These are phyloP conservation scores for Ophiostoma australiae DNA, from an alignment of 2,329 filamentous ascomycete genomes.

Conservation along the genomic window DNA sequence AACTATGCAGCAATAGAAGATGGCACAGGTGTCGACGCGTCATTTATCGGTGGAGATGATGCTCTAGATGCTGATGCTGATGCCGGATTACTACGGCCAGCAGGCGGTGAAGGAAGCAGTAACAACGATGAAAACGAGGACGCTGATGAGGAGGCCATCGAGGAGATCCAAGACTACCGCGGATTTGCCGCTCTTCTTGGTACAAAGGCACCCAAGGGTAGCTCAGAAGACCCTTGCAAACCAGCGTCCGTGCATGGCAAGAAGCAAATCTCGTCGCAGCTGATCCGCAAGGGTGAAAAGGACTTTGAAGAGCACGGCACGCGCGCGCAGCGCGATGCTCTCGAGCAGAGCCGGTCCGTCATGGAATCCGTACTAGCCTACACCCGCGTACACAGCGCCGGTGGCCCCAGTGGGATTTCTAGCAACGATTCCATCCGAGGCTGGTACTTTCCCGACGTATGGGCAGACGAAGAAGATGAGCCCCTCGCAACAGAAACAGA, in stretches of 20 bases:
- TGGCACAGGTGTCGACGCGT: background rate
- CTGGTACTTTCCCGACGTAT: constrained; percentile 65
- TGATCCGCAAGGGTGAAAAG: constrained; percentile 90
- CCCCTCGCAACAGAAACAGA: background rate
- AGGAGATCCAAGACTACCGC: constrained; percentile 77
- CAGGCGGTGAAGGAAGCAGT: background rate
- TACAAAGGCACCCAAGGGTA: background rate
- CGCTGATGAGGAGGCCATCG: constrained; percentile 28
- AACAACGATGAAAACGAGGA: constrained; percentile 29
- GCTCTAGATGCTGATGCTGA: background rate
- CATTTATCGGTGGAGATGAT: background rate
- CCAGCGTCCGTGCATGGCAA: constrained; percentile 33
- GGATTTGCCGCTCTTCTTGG: constrained; percentile 52
- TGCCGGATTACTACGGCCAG: background rate
- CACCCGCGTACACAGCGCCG: constrained; percentile 65
- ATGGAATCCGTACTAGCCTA: constrained; percentile 84
- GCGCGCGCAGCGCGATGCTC: constrained; percentile 67
- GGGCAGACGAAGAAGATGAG: constrained; percentile 34
- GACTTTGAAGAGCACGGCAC: constrained; percentile 96
- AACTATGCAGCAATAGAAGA: background rate
- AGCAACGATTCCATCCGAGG: constrained; percentile 59
- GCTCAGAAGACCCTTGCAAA: background rate
- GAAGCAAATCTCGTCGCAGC: constrained; percentile 52
- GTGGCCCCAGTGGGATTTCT: background rate
- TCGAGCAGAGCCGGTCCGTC: constrained; percentile 75